Evolutionary conservation across 176 grass and related monocot genomes (phyloP), one percentile per base, ranked within the genome.

Genomic region (Juncus effusus): DNA sequence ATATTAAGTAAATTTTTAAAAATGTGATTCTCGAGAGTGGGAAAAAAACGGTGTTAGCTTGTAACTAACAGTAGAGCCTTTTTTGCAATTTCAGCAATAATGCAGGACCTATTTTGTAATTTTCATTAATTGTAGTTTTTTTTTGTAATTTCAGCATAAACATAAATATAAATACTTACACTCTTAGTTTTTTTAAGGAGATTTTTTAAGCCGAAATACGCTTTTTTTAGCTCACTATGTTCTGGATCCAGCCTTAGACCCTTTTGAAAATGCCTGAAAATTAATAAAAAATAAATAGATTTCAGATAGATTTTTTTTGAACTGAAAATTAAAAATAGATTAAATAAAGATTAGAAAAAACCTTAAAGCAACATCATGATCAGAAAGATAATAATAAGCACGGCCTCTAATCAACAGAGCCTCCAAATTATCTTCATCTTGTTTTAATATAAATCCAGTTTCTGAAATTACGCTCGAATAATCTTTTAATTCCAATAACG

Each of bases 341-440:
- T 28, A 44, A 44, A 44, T 28, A 58, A 56, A 50, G 52, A 35
- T 28, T 28, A 47, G 14, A 39, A 67, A 13, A 10, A 77, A 97
- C 94, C 94, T 92, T 28, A 66, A 75, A 56, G 94, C 88, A 61
- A 97, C 88, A 86, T 97, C 94, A 80, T 97, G 88, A 61, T 97
- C 93, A 58, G 93, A 86, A 63, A 97, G 93, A 78, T 97, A 97
- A 81, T 97, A 97, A 59, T 97, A 97, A 19, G 93, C 93, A 36
- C 61, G 85, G 11, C 93, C 93, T 63, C 93, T 84, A 59, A 92
- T 79, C 62, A 97, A 68, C 59, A 97, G 61, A 40, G 88, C 93
- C 51, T 91, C 87, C 76, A 97, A 73, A 70, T 86, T 91, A 70
- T 97, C 93, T 79, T 97, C 88, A 82, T 97, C 82, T 97, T 97